Percentiles rank a stretch among this genome's conserved stretches.
Evolutionary conservation across 2,329 filamentous ascomycete genomes (phyloP).

Genomic region (Aspergillus persii): DNA sequence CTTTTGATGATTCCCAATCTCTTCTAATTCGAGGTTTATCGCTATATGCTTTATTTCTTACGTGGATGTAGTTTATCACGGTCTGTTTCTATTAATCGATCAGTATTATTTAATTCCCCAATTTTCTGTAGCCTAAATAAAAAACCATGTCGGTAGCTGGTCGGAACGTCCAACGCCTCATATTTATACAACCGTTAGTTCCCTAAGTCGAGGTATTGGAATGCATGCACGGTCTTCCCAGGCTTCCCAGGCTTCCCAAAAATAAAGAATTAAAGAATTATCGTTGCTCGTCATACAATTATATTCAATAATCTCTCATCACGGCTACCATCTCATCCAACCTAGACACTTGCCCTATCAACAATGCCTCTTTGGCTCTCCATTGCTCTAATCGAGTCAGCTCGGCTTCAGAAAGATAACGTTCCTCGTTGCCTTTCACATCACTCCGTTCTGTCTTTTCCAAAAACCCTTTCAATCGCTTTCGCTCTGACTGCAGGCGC

Average conservation of each 20-base stretch:
- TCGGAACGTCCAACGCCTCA: too few species aligned
- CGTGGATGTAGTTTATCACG: not conserved
- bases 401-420: constrained; percentile 73
- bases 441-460: constrained; percentile 81
- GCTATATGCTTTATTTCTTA: not conserved
- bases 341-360: constrained; percentile 74
- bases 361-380: constrained; percentile 62
- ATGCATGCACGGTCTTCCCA: not conserved
- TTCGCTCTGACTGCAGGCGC: constrained; percentile 72
- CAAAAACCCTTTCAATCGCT: constrained; percentile 68
- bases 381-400: constrained; percentile 65
- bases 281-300: constrained; percentile 2
- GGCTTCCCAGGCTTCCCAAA: too few species aligned
- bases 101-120: too few species aligned
- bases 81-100: not conserved
- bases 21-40: not conserved
- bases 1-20: not conserved
- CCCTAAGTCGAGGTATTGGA: too few species aligned
- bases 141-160: too few species aligned
- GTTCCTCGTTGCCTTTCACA: constrained; percentile 78
- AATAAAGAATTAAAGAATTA: not conserved
- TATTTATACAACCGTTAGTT: too few species aligned
- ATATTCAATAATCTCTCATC: constrained; percentile 69
- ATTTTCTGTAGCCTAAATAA: too few species aligned
- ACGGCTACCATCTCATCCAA: constrained; percentile 83